Evolutionary conservation across 345 rosid species (phyloP).

Genomic region (Populus davidiana): DNA sequence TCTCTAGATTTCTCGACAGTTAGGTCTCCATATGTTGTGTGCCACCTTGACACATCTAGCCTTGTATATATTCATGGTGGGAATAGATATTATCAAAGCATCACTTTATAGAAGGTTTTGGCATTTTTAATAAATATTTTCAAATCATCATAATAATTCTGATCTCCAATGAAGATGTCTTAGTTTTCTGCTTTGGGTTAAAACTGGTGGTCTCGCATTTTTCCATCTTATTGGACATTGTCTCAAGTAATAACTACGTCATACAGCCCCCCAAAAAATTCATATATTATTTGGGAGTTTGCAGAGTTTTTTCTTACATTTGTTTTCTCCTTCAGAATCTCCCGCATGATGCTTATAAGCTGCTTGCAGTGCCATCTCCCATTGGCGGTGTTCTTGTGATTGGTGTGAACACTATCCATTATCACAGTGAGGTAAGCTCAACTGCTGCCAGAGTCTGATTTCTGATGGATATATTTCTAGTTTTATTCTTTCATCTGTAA

Average conservation of each 20-base stretch:
- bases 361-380: slow-evolving; percentile 94
- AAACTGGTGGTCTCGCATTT: slow-evolving; percentile 12
- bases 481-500: slow-evolving; percentile 5
- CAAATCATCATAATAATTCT: slow-evolving; percentile 4
- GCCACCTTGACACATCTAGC: too few relatives aligned
- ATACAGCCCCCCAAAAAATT: neutral
- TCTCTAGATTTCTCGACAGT: too few relatives aligned
- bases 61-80: neutral
- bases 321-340: slow-evolving; percentile 57
- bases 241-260: neutral
- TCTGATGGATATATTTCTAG: slow-evolving; percentile 6
- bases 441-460: neutral
- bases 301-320: slow-evolving; percentile 5
- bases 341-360: slow-evolving; percentile 95
- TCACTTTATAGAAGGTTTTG: too few relatives aligned
- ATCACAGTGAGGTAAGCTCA: slow-evolving; percentile 79
- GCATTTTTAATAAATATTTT: neutral
- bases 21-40: too few relatives aligned
- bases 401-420: slow-evolving; percentile 79
- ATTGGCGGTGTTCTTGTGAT: slow-evolving; percentile 94
- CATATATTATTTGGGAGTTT: neutral
- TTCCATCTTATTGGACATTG: neutral
- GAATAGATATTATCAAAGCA: too few relatives aligned
- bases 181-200: slow-evolving; percentile 5
- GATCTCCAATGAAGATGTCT: neutral